Conservation (phyloP, 345 rosid genomes). For the Arabidopsis thaliana region TAIR10.1 NC_003070.9:3567001-3567500, state of each 20-base stretch:
- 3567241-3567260: constrained; percentile 77
- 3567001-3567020: not conserved
- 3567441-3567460: constrained; percentile 89
- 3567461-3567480: constrained; percentile 90
- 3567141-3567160: not conserved
- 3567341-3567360: constrained; percentile 79
- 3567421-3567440: constrained; percentile 35
- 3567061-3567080: constrained; percentile 79
- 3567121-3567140: constrained; percentile 56
- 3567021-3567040: constrained; percentile 70
- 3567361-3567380: constrained; percentile 53
- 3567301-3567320: constrained; percentile 80
- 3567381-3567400: not conserved
- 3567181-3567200: not conserved
- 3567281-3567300: constrained; percentile 75
- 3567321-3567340: constrained; percentile 79
- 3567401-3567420: constrained; percentile 4
- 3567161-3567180: not conserved
- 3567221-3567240: constrained; percentile 78
- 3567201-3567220: constrained; percentile 17
- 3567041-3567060: constrained; percentile 82
- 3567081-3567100: constrained; percentile 69
- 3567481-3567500: constrained; percentile 78
- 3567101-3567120: constrained; percentile 75
- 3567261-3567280: constrained; percentile 75